These are phyloP conservation scores for Seiridium unicorne DNA, from an alignment of 2,329 filamentous ascomycete species.

Conservation along the genomic window DNA sequence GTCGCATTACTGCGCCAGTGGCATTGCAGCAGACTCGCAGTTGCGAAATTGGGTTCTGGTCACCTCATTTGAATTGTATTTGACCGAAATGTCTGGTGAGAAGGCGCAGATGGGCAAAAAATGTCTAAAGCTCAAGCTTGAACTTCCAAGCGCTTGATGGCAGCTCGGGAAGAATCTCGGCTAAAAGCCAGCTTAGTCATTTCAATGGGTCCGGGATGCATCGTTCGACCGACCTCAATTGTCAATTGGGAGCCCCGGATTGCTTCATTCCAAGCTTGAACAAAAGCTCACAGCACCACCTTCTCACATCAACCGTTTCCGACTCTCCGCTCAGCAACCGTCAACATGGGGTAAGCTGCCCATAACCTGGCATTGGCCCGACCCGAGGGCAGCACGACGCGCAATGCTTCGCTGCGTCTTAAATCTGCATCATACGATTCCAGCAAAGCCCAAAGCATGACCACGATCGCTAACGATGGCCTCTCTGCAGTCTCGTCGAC, in stretches of 20 bases:
- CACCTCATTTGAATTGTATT: not conserved
- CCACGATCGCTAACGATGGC: conserved; percentile 23
- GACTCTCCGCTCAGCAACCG: conserved; percentile 21
- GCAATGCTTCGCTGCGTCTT: conserved; percentile 19
- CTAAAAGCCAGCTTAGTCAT: conserved; percentile 13
- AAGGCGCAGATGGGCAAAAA: no score
- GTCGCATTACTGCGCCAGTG: conserved; percentile 30
- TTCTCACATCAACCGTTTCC: conserved; percentile 18
- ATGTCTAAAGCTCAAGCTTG: not conserved
- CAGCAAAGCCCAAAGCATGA: not conserved
- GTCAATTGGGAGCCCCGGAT: conserved; percentile 9
- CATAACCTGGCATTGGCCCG: conserved; percentile 1
- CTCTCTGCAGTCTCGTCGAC: conserved; percentile 54
- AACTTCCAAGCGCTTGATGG: no score
- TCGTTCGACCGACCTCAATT: conserved; percentile 5
- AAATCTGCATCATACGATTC: conserved; percentile 2
- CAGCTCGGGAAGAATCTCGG: conserved; percentile 6
- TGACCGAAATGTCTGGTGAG: not conserved
- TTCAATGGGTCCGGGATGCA: not conserved
- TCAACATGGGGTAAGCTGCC: conserved; percentile 40
- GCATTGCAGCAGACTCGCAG: conserved; percentile 19
- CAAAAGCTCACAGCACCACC: conserved; percentile 17
- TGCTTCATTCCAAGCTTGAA: conserved; percentile 19
- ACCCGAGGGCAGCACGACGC: not conserved
- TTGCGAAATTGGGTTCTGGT: not conserved